These are phyloP conservation scores for Ceriops decandra DNA, from an alignment of 345 rosid genomes.

Conservation along the genomic window DNA sequence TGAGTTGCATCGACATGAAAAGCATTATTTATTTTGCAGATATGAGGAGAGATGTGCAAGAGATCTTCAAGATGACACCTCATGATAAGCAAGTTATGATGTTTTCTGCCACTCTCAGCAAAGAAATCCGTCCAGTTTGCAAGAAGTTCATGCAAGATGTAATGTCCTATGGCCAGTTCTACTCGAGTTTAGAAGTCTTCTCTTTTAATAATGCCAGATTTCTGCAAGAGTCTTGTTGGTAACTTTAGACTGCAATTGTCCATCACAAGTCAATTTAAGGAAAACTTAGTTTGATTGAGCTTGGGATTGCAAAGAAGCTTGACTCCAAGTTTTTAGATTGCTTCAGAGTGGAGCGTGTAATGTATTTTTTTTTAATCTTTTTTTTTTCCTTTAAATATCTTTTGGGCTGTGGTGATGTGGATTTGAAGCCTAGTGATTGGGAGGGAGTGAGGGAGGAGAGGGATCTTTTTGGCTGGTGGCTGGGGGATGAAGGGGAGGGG, in stretches of 20 bases:
- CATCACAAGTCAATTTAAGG: conserved; percentile 12
- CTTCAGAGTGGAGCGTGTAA: not conserved
- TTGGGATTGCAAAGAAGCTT: not conserved
- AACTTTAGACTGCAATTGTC: conserved; percentile 18
- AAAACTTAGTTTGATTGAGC: conserved; percentile 16
- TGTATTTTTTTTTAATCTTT: not conserved
- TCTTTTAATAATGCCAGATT: conserved; percentile 40
- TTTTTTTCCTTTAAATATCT: conserved; percentile 2
- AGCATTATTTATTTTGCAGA: conserved; percentile 39
- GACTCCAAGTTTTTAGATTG: not conserved
- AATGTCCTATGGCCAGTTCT: conserved; percentile 64
- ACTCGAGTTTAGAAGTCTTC: conserved; percentile 52
- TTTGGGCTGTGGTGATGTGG: not conserved
- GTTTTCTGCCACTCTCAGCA: conserved; percentile 99
- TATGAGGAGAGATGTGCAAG: conserved; percentile 98
- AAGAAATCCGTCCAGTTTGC: conserved; percentile 99
- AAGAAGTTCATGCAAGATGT: conserved; percentile 99
- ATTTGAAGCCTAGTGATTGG: not conserved
- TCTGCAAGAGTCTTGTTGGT: conserved; percentile 29
- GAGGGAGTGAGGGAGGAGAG: not conserved
- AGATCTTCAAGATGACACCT: conserved; percentile 98
- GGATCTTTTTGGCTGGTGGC: not conserved
- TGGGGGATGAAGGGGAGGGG: not conserved
- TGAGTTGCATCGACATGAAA: not conserved
- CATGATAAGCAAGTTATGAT: conserved; percentile 99